phyloP scores from a whole-genome alignment of 345 rosid genomes.

The Nephelium lappaceum region DNA sequence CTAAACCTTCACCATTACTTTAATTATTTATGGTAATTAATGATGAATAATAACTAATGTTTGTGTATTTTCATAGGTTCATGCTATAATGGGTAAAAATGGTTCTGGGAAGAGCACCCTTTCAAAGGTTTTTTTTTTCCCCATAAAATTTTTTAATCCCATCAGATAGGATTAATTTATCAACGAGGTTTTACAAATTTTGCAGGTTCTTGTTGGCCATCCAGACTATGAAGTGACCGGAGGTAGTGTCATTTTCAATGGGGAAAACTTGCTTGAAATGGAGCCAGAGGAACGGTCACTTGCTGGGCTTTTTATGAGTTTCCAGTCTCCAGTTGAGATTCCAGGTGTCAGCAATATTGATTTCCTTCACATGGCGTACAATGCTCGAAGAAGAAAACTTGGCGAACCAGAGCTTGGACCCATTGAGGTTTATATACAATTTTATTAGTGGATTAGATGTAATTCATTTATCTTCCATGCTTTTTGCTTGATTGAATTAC shows the following conservation, averaged over 20 bases:
- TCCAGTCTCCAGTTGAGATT: slow-evolving; percentile 88
- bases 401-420: slow-evolving; percentile 88
- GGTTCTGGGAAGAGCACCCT: slow-evolving; percentile 99
- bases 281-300: slow-evolving; percentile 95
- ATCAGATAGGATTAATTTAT: not conserved
- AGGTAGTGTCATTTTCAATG: slow-evolving; percentile 82
- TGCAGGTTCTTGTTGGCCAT: slow-evolving; percentile 94
- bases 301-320: slow-evolving; percentile 96
- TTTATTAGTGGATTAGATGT: not conserved
- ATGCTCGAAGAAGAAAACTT: slow-evolving; percentile 81
- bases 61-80: slow-evolving; percentile 48
- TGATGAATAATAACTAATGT: not conserved
- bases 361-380: slow-evolving; percentile 93
- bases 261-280: slow-evolving; percentile 81
- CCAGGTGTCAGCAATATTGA: slow-evolving; percentile 93
- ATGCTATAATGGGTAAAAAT: slow-evolving; percentile 96
- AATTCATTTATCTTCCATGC: not conserved
- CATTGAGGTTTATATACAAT: slow-evolving; percentile 53
- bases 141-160: not conserved
- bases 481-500: not conserved
- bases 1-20: not conserved
- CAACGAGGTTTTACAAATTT: not conserved
- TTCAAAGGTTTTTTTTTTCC: slow-evolving; percentile 57
- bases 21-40: not conserved
- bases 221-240: slow-evolving; percentile 94